Conservation (phyloP, 352 stramenopile species). For the Phytophthora melonis region DNA sequence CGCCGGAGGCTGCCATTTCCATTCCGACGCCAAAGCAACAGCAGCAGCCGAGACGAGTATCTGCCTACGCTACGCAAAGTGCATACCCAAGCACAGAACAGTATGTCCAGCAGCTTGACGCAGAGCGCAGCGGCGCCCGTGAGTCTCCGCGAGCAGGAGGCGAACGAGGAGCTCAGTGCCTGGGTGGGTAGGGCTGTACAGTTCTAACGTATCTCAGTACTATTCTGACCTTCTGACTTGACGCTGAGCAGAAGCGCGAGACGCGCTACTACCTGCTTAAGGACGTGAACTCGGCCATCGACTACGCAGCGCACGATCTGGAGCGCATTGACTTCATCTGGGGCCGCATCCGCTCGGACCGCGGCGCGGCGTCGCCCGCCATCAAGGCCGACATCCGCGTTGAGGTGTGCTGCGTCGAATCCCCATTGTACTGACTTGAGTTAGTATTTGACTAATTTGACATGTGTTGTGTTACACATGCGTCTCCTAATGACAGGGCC, state of each 20-base stretch:
- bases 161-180: conserved; percentile 49
- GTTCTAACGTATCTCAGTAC: conserved; percentile 12
- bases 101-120: conserved; percentile 39
- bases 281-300: conserved; percentile 59
- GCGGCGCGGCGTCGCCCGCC: conserved; percentile 42
- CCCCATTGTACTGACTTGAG: conserved; percentile 15
- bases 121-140: conserved; percentile 9
- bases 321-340: conserved; percentile 88
- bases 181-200: conserved; percentile 45
- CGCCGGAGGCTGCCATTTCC: background rate
- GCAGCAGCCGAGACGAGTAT: conserved; percentile 1
- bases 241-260: conserved; percentile 59
- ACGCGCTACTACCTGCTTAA: conserved; percentile 68
- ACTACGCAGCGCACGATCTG: conserved; percentile 67
- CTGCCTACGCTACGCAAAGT: background rate
- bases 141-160: conserved; percentile 28
- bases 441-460: background rate
- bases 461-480: conserved; percentile 27
- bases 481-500: conserved; percentile 50
- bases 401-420: conserved; percentile 44
- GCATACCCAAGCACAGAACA: background rate
- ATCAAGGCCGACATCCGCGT: conserved; percentile 81
- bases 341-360: conserved; percentile 79
- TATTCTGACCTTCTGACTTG: background rate
- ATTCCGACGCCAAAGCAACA: conserved; percentile 21